Evolutionary conservation across 2,329 filamentous ascomycete species (phyloP), one percentile per base, ranked within the genome.

Genomic region (Alternaria alternata): DNA sequence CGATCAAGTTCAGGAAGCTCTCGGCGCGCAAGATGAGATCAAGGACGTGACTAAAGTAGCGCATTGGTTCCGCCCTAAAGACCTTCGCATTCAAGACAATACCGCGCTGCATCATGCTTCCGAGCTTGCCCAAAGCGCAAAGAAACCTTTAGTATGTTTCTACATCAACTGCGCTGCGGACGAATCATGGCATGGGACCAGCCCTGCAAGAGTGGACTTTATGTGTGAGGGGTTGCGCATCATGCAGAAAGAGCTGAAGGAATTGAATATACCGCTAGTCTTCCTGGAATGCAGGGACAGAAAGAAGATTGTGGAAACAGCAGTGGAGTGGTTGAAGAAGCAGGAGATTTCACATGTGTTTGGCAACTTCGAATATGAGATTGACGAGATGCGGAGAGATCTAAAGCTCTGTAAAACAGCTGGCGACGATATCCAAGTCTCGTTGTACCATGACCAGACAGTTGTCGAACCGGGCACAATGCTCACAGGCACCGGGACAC

Each of bases 21-120:
- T 84, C 4, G 72, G 78, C 22, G 69, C 75, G 7, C 82, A 81
- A 58, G 69, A 78, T 18, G 75, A 75, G 36, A 71, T 77, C 11
- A 73, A 76, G 20, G 70, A 79, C 7, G 75, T 78, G 6, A 74
- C 71, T n/a, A 81, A 78, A 59, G 79, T 84, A 1, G 72, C 81
- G 5, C 82, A 84, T 61, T 85, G 83, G 83, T 85, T 84, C 63
- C 79, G 82, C n/a, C 80, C 79, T 57, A 84, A 84, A 61, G 83
- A 85, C 54, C 68, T 85, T 7, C 78, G 83, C 22, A 80, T 82
- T 46, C 80, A 84, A 47, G 83, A 85, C 61, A 85, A 85, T 59
- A 80, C 75, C n/a, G 81, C 75, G 6, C 70, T 85, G 9, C 72
- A 83, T 42, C 77, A 82, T 41, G 83, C 83, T 5, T 80, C 81